Conservation (phyloP, 75 land plant species). For the Ceratopteris richardii region DNA sequence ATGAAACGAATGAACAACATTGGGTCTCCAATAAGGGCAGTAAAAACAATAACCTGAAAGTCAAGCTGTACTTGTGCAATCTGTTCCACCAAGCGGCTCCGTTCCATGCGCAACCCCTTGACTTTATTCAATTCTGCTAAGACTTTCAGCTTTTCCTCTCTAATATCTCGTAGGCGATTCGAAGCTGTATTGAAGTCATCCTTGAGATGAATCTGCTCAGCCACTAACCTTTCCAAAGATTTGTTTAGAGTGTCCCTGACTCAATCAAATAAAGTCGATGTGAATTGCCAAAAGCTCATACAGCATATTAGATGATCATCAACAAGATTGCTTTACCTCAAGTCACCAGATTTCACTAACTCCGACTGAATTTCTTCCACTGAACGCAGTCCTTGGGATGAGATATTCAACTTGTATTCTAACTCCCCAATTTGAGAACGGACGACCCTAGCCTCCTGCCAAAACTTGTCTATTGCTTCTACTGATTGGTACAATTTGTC, state of each 20-base stretch:
- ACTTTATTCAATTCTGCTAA: slow-evolving; percentile 5
- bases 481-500: slow-evolving; percentile 53
- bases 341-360: slow-evolving; percentile 40
- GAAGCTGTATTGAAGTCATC: slow-evolving; percentile 10
- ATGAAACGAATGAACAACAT: background rate
- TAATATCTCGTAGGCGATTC: slow-evolving; percentile 4
- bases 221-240: slow-evolving; percentile 5
- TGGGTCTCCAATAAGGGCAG: background rate
- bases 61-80: slow-evolving; percentile 4
- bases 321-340: slow-evolving; percentile 45
- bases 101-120: slow-evolving; percentile 6
- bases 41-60: slow-evolving; percentile 2
- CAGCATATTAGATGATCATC: background rate
- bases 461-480: slow-evolving; percentile 49
- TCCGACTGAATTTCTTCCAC: slow-evolving; percentile 67
- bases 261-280: background rate
- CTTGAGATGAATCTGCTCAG: slow-evolving; percentile 9
- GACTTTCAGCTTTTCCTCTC: slow-evolving; percentile 6
- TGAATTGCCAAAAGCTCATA: background rate
- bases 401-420: slow-evolving; percentile 63
- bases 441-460: slow-evolving; percentile 43
- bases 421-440: slow-evolving; percentile 51
- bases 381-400: slow-evolving; percentile 62
- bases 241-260: slow-evolving; percentile 10
- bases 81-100: slow-evolving; percentile 2